Evolutionary conservation across 805 yeast species (phyloP).

Genomic region (Clavispora fructus): DNA sequence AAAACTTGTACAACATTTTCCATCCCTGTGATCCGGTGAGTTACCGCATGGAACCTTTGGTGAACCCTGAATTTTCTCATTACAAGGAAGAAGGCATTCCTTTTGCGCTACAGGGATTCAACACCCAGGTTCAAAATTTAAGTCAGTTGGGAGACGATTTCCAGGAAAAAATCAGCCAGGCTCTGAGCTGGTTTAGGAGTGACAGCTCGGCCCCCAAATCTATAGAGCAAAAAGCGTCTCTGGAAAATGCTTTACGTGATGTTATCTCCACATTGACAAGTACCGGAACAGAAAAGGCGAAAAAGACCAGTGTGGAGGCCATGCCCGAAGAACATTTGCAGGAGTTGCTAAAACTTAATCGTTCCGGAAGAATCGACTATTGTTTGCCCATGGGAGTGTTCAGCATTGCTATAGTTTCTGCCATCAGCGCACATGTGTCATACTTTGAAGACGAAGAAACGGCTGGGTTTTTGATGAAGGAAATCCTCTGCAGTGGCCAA

Average conservation of each 20-base stretch:
- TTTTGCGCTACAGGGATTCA: slow-evolving; percentile 48
- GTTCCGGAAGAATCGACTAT: slow-evolving; percentile 78
- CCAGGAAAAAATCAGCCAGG: slow-evolving; percentile 28
- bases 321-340: slow-evolving; percentile 26
- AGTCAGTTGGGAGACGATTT: slow-evolving; percentile 35
- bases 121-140: slow-evolving; percentile 42
- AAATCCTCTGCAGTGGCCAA: slow-evolving; percentile 31
- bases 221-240: slow-evolving; percentile 9
- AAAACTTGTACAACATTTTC: slow-evolving; percentile 73
- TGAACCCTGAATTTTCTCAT: slow-evolving; percentile 44
- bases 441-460: slow-evolving; percentile 85
- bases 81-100: slow-evolving; percentile 56
- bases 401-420: slow-evolving; percentile 74
- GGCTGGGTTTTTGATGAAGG: slow-evolving; percentile 69
- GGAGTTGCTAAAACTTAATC: slow-evolving; percentile 47
- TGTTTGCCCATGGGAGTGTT: slow-evolving; percentile 71
- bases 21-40: slow-evolving; percentile 93
- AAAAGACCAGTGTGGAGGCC: slow-evolving; percentile 19
- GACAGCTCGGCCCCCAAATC: neutral
- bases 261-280: slow-evolving; percentile 25
- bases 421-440: slow-evolving; percentile 81
- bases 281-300: slow-evolving; percentile 12
- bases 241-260: slow-evolving; percentile 32
- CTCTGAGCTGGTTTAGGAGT: slow-evolving; percentile 32
- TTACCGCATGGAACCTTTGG: slow-evolving; percentile 82